These are phyloP conservation scores for Mucor mucedo DNA, from an alignment of 371 early-diverging fungal genomes.

Conservation along the genomic window DNA sequence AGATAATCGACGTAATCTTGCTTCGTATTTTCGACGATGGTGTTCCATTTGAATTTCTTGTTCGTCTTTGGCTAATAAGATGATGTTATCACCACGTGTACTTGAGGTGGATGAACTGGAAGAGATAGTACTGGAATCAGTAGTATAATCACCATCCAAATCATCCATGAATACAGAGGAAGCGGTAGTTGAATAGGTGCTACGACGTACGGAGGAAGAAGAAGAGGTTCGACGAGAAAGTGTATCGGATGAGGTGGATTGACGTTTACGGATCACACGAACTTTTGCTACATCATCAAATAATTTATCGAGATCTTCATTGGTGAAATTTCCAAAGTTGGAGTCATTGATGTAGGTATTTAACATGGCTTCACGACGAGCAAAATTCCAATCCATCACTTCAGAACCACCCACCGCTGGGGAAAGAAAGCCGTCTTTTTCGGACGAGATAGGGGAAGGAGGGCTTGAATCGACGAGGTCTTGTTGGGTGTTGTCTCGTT, in stretches of 20 bases:
- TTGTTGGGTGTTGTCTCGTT: constrained; percentile 47
- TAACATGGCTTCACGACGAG: constrained; percentile 67
- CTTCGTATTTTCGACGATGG: constrained; percentile 55
- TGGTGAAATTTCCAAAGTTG: constrained; percentile 47
- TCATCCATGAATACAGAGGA: constrained; percentile 30
- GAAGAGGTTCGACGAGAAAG: constrained; percentile 30
- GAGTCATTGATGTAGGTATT: constrained; percentile 51
- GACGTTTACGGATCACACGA: constrained; percentile 33
- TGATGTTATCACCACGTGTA: background rate
- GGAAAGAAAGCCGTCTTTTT: constrained; percentile 42
- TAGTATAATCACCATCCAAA: constrained; percentile 21
- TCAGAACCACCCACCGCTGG: constrained; percentile 41
- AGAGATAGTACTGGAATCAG: constrained; percentile 18
- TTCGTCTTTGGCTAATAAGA: constrained; percentile 43
- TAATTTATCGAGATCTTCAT: constrained; percentile 58
- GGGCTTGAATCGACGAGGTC: constrained; percentile 34
- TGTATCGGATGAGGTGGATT: constrained; percentile 30
- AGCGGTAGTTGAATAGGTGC: constrained; percentile 24
- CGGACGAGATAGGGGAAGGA: constrained; percentile 58
- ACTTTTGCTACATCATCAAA: constrained; percentile 62
- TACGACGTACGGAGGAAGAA: constrained; percentile 28
- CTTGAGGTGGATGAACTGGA: constrained; percentile 14
- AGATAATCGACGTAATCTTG: constrained; percentile 49
- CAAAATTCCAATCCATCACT: constrained; percentile 79
- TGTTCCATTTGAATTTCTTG: constrained; percentile 53